Evolutionary conservation across 495 filamentous ascomycete genomes (phyloP).

Genomic region (Thermothielavioides terrestris): DNA sequence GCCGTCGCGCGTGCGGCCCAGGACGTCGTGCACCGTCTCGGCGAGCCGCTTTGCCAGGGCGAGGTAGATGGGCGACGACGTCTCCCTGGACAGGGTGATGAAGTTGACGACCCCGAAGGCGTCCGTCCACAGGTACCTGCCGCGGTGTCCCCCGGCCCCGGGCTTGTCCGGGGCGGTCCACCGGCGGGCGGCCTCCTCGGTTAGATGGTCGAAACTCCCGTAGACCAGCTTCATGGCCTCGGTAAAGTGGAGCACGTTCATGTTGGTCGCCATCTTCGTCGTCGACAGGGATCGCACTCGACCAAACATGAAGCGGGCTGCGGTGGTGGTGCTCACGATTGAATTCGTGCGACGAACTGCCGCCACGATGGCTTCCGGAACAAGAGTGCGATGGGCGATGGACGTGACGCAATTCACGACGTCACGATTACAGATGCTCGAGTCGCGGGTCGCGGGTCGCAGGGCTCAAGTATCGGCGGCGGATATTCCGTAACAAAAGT

Average conservation of each 20-base stretch:
- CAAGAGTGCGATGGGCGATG: background rate
- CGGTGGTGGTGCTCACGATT: background rate
- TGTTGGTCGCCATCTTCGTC: slow-evolving; percentile 11
- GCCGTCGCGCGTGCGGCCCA: slow-evolving; percentile 49
- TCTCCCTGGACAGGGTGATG: slow-evolving; percentile 49
- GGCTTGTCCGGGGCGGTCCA: slow-evolving; percentile 31
- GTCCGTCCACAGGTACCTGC: slow-evolving; percentile 62
- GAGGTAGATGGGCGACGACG: slow-evolving; percentile 37
- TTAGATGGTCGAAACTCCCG: slow-evolving; percentile 29
- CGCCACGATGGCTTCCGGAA: background rate
- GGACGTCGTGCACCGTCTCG: slow-evolving; percentile 45
- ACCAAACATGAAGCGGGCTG: background rate
- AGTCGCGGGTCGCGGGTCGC: no score
- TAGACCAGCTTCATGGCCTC: slow-evolving; percentile 36
- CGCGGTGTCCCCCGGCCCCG: slow-evolving; percentile 52
- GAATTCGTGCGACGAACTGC: background rate
- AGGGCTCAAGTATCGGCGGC: no score
- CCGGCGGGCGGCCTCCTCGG: slow-evolving; percentile 9
- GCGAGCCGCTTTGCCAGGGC: slow-evolving; percentile 45
- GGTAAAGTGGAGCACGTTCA: slow-evolving; percentile 23
- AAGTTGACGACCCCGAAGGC: slow-evolving; percentile 63
- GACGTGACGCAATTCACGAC: background rate
- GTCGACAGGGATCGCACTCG: background rate
- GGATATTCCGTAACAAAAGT: no score
- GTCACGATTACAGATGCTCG: slow-evolving; percentile 3